Conservation (phyloP, 1,284 basidiomycete genomes). For the Sphagnurus paluster region DNA sequence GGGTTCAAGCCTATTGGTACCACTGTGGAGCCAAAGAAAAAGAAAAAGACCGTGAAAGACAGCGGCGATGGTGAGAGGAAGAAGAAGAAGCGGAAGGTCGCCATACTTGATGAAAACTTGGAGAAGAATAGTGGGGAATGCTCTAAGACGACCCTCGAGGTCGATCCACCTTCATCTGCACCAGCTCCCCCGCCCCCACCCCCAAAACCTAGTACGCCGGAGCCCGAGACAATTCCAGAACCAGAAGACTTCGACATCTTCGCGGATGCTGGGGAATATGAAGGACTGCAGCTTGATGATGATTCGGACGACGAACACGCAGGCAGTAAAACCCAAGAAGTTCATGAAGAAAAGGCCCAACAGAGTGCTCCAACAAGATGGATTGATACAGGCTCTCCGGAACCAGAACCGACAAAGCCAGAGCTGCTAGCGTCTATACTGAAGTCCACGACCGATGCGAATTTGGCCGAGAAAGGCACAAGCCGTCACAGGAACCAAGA, state of each 20-base stretch:
- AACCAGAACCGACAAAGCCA: conserved; percentile 19
- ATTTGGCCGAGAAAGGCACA: not conserved
- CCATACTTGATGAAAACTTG: conserved; percentile 15
- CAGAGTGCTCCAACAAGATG: conserved; percentile 17
- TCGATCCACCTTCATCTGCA: conserved; percentile 7
- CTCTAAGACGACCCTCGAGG: conserved; percentile 9
- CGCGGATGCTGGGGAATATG: conserved; percentile 82
- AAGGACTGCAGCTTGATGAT: conserved; percentile 56
- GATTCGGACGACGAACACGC: conserved; percentile 52
- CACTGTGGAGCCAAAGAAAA: conserved; percentile 47
- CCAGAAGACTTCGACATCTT: conserved; percentile 79
- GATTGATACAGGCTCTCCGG: conserved; percentile 25
- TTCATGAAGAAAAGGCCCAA: not conserved
- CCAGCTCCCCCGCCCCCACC: not conserved
- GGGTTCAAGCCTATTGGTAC: conserved; percentile 66
- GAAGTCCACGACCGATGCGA: conserved; percentile 8
- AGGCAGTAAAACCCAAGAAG: not conserved
- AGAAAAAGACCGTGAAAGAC: conserved; percentile 52
- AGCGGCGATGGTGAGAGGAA: conserved; percentile 38
- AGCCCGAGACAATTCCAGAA: conserved; percentile 34
- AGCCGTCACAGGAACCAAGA: conserved; percentile 3
- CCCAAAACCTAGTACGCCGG: conserved; percentile 17
- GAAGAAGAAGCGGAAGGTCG: conserved; percentile 51
- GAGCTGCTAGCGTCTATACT: conserved; percentile 17
- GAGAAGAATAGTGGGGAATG: conserved; percentile 12